Conservation (phyloP, 2,329 filamentous ascomycete genomes). For the Ceratocystis colombiana region DNA sequence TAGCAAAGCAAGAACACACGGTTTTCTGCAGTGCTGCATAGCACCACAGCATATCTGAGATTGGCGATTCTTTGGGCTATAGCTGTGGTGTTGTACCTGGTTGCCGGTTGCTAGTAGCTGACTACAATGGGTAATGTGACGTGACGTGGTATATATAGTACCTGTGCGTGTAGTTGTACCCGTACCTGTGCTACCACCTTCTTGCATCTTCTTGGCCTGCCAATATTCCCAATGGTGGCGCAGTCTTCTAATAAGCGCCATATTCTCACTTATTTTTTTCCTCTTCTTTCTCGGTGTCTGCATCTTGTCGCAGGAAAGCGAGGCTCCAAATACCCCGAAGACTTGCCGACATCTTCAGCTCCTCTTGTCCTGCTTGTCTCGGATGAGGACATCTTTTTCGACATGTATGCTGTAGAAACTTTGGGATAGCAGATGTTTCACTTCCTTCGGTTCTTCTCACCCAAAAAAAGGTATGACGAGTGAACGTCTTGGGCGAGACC, state of each 20-base stretch:
- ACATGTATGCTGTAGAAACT: conserved; percentile 1
- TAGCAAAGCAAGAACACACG: background rate
- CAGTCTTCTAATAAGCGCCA: background rate
- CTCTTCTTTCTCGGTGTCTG: background rate
- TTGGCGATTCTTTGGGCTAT: too few species aligned
- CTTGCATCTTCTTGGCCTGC: conserved; percentile 3
- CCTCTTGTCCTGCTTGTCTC: background rate
- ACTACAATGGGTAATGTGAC: too few species aligned
- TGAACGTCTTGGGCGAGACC: background rate
- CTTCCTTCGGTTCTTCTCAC: background rate
- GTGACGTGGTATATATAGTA: background rate
- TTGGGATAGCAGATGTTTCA: background rate
- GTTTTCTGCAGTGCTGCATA: too few species aligned
- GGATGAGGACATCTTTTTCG: background rate
- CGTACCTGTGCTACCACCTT: conserved; percentile 2
- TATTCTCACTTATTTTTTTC: background rate
- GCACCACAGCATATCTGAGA: too few species aligned
- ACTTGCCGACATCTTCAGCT: conserved; percentile 1
- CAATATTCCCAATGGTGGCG: conserved; percentile 1
- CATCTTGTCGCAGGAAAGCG: background rate
- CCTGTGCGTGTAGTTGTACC: background rate
- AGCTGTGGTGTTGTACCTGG: too few species aligned
- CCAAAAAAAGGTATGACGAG: background rate
- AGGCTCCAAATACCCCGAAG: background rate
- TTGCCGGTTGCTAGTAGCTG: too few species aligned